Conservation (phyloP, 2,329 filamentous ascomycete genomes). For the Ciborinia camelliae region DNA sequence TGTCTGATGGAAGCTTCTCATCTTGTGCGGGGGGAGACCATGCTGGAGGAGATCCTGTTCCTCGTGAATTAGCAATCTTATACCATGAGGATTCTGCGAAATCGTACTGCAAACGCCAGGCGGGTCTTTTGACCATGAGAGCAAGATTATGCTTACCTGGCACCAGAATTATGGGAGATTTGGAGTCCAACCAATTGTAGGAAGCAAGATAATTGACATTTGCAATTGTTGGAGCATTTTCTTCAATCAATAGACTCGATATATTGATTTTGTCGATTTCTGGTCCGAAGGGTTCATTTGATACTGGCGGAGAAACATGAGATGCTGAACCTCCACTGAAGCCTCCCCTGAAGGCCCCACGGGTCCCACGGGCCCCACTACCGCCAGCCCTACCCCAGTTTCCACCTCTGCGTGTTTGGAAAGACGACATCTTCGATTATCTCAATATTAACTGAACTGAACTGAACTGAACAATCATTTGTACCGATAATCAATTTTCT, state of each 20-base stretch:
- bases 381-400: neutral
- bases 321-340: neutral
- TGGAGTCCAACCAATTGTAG: slow-evolving; percentile 48
- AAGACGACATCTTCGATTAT: neutral
- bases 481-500: neutral
- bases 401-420: neutral
- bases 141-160: slow-evolving; percentile 41
- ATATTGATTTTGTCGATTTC: slow-evolving; percentile 25
- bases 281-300: slow-evolving; percentile 22
- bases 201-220: slow-evolving; percentile 46
- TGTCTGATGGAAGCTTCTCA: slow-evolving; percentile 43
- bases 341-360: neutral
- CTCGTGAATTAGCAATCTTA: neutral
- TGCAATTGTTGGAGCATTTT: slow-evolving; percentile 37
- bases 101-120: neutral
- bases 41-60: slow-evolving; percentile 46
- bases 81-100: neutral
- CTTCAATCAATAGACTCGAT: slow-evolving; percentile 27
- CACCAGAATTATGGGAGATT: slow-evolving; percentile 42
- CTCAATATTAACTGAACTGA: neutral
- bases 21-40: slow-evolving; percentile 46
- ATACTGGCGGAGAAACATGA: slow-evolving; percentile 2
- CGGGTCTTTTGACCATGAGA: neutral
- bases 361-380: neutral
- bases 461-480: neutral